Percentiles rank a stretch among this genome's conserved stretches.
Conservation (phyloP, 805 yeast genomes). For the Komagataella mondaviorum region DNA sequence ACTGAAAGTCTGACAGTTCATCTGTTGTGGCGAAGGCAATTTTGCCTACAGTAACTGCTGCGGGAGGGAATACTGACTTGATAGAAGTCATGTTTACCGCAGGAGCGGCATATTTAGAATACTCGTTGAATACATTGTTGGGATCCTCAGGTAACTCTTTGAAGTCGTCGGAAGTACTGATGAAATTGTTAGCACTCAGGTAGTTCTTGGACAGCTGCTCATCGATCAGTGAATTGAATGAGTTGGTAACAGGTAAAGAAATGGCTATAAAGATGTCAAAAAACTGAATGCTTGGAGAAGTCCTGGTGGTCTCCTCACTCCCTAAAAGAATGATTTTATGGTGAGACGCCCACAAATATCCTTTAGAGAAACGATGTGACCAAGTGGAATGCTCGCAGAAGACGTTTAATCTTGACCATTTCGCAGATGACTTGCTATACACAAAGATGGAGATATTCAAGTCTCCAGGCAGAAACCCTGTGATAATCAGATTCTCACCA, state of each 20-base stretch:
- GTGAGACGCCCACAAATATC: constrained; percentile 67
- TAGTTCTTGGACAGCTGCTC: neutral
- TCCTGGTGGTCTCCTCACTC: constrained; percentile 25
- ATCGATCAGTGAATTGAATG: constrained; percentile 6
- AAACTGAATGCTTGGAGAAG: constrained; percentile 32
- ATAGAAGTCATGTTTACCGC: constrained; percentile 52
- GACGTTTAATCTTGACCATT: constrained; percentile 52
- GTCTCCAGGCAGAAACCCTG: constrained; percentile 42
- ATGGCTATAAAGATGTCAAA: constrained; percentile 34
- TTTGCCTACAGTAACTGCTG: constrained; percentile 67
- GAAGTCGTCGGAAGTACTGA: neutral
- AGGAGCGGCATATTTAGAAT: constrained; percentile 67
- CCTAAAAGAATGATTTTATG: constrained; percentile 59
- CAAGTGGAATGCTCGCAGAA: constrained; percentile 38
- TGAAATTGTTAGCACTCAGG: neutral
- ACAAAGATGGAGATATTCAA: constrained; percentile 33
- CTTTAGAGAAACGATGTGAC: constrained; percentile 51
- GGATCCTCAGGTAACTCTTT: neutral
- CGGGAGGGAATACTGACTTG: constrained; percentile 59
- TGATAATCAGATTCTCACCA: constrained; percentile 50
- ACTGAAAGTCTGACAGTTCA: constrained; percentile 56
- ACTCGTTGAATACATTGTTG: constrained; percentile 28
- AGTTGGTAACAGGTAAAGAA: constrained; percentile 39
- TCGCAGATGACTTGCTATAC: constrained; percentile 38
- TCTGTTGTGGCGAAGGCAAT: constrained; percentile 59